phyloP scores from a whole-genome alignment of 1,284 basidiomycete genomes.

The Cutaneotrichosporon sp. region DNA sequence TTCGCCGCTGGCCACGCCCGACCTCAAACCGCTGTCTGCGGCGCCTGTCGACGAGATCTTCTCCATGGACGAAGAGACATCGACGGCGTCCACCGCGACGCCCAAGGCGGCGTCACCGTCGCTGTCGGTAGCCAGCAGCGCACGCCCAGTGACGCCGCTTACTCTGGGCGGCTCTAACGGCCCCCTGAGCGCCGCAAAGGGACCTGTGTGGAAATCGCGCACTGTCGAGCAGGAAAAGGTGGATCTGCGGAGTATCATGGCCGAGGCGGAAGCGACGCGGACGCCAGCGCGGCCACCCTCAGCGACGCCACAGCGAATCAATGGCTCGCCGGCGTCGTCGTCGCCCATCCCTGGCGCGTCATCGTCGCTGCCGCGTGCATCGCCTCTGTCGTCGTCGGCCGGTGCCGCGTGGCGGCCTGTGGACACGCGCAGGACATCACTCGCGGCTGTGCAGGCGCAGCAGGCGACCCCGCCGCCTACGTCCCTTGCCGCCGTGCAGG shows the following conservation, averaged over 20 bases:
- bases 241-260: constrained; percentile 82
- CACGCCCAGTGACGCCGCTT: constrained; percentile 53
- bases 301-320: constrained; percentile 1
- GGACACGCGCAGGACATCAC: constrained; percentile 26
- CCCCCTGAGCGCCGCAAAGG: constrained; percentile 12
- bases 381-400: background rate
- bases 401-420: constrained; percentile 29
- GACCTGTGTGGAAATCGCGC: constrained; percentile 51
- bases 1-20: constrained; percentile 9
- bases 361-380: background rate
- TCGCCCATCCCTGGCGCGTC: background rate
- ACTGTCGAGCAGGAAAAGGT: constrained; percentile 52
- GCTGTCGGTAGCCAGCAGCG: constrained; percentile 19
- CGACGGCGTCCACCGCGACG: constrained; percentile 9
- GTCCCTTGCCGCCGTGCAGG: no score
- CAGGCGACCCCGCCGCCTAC: constrained; percentile 15
- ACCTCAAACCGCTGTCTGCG: constrained; percentile 28
- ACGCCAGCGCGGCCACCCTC: constrained; percentile 10
- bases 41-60: constrained; percentile 44
- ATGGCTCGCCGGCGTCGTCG: background rate
- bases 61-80: constrained; percentile 47
- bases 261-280: constrained; percentile 53
- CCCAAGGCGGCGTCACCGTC: constrained; percentile 11
- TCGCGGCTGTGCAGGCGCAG: constrained; percentile 32
- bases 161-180: constrained; percentile 23